Conservation (phyloP, 164 flowering plant species). For the Umbellularia californica region DNA sequence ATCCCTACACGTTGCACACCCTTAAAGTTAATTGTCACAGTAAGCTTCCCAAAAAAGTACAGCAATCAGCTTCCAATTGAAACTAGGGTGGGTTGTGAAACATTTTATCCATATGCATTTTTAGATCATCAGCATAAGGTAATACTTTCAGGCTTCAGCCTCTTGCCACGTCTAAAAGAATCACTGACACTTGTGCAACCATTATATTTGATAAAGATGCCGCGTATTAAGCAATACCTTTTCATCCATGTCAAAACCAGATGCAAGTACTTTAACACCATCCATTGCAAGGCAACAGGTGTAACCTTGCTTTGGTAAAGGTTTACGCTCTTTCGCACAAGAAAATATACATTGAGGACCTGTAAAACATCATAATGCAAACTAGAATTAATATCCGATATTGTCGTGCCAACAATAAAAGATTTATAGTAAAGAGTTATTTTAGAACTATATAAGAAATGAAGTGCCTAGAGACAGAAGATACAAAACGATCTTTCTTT, state of each 20-base stretch:
- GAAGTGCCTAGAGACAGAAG: not conserved
- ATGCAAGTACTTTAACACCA: slow-evolving; percentile 78
- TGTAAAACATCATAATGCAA: slow-evolving; percentile 17
- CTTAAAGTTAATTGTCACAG: not conserved
- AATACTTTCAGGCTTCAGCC: not conserved
- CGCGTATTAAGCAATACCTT: slow-evolving; percentile 43
- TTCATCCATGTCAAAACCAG: slow-evolving; percentile 83
- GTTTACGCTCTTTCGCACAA: slow-evolving; percentile 79
- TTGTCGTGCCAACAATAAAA: not conserved
- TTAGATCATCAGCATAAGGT: not conserved
- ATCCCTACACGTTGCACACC: not conserved
- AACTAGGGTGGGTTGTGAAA: not conserved
- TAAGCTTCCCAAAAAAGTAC: not conserved
- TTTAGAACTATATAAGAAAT: not conserved
- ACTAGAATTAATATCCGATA: not conserved
- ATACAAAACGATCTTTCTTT: not conserved
- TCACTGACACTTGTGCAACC: not conserved
- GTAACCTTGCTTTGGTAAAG: slow-evolving; percentile 67
- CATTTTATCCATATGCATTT: not conserved
- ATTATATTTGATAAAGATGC: not conserved
- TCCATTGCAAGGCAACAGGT: slow-evolving; percentile 99
- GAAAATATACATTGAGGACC: slow-evolving; percentile 90
- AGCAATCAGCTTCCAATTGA: not conserved
- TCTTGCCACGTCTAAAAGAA: not conserved
- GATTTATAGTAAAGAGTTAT: not conserved